These are phyloP conservation scores for Rhododendron henanense DNA, from an alignment of 148 eudicot genomes.

Conservation along the genomic window DNA sequence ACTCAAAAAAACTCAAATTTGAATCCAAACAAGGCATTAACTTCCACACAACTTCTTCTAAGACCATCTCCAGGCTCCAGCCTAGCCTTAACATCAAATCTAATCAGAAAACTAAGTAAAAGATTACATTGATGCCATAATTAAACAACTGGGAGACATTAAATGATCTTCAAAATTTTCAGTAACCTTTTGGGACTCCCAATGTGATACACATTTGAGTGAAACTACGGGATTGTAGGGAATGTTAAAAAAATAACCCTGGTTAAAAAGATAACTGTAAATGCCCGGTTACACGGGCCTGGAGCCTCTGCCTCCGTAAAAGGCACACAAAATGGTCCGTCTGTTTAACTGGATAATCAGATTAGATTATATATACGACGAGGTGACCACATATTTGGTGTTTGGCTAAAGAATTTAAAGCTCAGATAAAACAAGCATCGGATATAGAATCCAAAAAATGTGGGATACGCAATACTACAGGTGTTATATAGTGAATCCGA, in stretches of 20 bases:
- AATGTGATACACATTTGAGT: background rate
- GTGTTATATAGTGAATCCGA: background rate
- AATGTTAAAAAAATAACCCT: background rate
- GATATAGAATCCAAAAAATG: background rate
- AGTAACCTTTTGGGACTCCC: background rate
- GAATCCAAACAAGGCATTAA: background rate
- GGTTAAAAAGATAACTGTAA: too few species aligned
- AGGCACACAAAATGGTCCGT: too few species aligned
- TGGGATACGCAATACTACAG: background rate
- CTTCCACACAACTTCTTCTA: background rate
- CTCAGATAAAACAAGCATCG: background rate
- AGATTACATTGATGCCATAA: background rate
- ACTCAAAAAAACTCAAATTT: too few species aligned
- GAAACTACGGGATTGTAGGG: background rate
- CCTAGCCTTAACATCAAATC: background rate
- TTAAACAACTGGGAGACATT: background rate
- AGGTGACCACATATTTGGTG: background rate
- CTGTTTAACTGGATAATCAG: background rate
- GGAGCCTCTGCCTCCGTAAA: background rate
- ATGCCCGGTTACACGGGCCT: too few species aligned
- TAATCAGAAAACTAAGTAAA: background rate
- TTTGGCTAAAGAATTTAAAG: background rate
- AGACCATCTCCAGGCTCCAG: background rate
- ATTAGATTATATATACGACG: background rate
- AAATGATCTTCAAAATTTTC: background rate